Conservation (phyloP, 768 basidiomycete genomes). For the Hygrophorus pudorinus region DNA sequence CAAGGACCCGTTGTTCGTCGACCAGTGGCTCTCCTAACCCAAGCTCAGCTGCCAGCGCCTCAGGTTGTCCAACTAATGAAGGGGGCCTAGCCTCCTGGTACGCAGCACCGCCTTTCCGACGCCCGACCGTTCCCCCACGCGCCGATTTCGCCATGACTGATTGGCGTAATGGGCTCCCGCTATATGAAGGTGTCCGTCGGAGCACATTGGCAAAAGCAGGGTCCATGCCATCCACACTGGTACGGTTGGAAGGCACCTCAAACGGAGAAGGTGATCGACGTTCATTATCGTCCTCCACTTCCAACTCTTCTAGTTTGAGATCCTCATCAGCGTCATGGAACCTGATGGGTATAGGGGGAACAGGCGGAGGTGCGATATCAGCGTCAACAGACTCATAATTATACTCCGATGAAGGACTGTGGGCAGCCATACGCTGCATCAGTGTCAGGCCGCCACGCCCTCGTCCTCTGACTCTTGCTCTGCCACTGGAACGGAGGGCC, state of each 20-base stretch:
- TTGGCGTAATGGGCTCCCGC: conserved; percentile 53
- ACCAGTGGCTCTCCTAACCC: conserved; percentile 36
- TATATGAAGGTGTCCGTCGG: conserved; percentile 42
- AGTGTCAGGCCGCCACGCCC: conserved; percentile 49
- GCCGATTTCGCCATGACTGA: conserved; percentile 41
- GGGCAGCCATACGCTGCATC: conserved; percentile 49
- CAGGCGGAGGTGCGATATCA: conserved; percentile 26
- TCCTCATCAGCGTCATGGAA: conserved; percentile 24
- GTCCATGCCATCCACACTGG: conserved; percentile 81
- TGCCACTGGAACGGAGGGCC: conserved; percentile 47
- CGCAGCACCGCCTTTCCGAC: conserved; percentile 59
- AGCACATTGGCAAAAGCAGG: conserved; percentile 76
- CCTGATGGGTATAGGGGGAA: conserved; percentile 30
- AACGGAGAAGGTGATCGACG: conserved; percentile 30
- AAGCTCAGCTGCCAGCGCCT: conserved; percentile 61
- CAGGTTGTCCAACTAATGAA: conserved; percentile 63
- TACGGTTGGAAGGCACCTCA: conserved; percentile 43
- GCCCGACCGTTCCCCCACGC: conserved; percentile 39
- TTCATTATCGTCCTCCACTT: conserved; percentile 17
- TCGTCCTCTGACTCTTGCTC: conserved; percentile 37
- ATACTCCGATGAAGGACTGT: conserved; percentile 37
- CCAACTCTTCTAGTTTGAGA: conserved; percentile 19
- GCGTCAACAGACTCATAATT: conserved; percentile 24
- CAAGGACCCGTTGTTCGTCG: conserved; percentile 26
- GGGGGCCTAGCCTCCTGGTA: conserved; percentile 63